Conservation (phyloP, 768 basidiomycete genomes). For the Tylopilus felleus region DNA sequence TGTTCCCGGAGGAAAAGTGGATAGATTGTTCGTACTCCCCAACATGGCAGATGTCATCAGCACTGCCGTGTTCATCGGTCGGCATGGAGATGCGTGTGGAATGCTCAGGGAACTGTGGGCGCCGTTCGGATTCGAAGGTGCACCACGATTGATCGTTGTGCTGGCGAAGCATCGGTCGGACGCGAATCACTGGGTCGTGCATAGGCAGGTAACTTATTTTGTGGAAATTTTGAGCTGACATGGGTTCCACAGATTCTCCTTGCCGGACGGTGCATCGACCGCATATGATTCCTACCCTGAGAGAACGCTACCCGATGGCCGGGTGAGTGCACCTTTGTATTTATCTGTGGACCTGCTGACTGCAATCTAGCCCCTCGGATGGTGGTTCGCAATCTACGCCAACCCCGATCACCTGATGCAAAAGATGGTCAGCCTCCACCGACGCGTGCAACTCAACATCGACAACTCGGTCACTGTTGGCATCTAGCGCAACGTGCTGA, state of each 20-base stretch:
- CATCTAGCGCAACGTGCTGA: constrained; percentile 87
- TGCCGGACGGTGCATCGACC: constrained; percentile 76
- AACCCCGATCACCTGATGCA: constrained; percentile 86
- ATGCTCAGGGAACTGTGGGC: constrained; percentile 84
- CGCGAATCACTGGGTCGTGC: constrained; percentile 85
- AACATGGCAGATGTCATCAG: constrained; percentile 91
- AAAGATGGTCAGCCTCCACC: constrained; percentile 87
- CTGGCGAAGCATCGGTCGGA: constrained; percentile 81
- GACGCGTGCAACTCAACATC: constrained; percentile 79
- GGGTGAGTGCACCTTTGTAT: constrained; percentile 49
- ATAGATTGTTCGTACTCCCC: constrained; percentile 85
- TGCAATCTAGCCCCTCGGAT: constrained; percentile 68
- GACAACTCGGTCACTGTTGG: constrained; percentile 89
- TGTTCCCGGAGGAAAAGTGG: constrained; percentile 70
- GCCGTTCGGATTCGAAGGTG: constrained; percentile 80
- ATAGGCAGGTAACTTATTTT: constrained; percentile 49
- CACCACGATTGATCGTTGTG: constrained; percentile 77
- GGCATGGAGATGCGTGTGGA: constrained; percentile 81
- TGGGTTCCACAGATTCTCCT: constrained; percentile 56
- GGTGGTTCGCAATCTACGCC: constrained; percentile 94
- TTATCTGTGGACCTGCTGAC: neutral
- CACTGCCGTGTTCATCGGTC: constrained; percentile 82
- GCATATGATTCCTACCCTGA: constrained; percentile 89
- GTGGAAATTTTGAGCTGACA: constrained; percentile 1
- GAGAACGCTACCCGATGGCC: constrained; percentile 77